Evolutionary conservation across 2,329 filamentous ascomycete genomes (phyloP), one percentile per base, ranked within the genome.

Genomic region (Neonectria punicea): DNA sequence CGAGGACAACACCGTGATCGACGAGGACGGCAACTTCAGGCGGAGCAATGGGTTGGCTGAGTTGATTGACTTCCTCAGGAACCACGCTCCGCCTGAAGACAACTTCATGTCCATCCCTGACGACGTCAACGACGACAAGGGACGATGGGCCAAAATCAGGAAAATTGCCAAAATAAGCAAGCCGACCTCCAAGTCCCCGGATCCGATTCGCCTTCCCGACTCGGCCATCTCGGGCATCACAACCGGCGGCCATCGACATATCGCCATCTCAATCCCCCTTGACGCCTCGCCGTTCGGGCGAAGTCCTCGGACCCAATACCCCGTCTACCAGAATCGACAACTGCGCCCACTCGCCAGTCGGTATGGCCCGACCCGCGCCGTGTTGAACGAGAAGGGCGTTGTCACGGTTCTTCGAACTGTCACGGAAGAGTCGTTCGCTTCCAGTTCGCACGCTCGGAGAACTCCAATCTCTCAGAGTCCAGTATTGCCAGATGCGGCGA

Each of bases 261-360:
- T 90, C 67, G 86, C 87, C 63, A 89, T 89, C 56, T 88, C 87
- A 0, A 88, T 89, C 49, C 87, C 87, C 1, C 64, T 84, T 13
- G 82, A 87, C 67, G 78, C 86, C 62, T 82, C 81, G 5, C 81
- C 85, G 22, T 76, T 84, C 47, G 80, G 78, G 3, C 66, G 70
- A 39, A 69, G 67, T 34, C 72, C 74, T 20, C 72, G 74, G 51
- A 75, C 78, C 7, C 78, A 81, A 61, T 78, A 79, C 59, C 77
- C 78, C 11, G 70, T 79, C 16, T 75, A 74, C 43, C 68, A 71
- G 49, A 61, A 65, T 50, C 61, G 56, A 14, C 49, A 34, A 16
- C 44, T 47, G 18, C 74, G 63, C 50, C 67, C 67, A 22, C 47
- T 66, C 58, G 60, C 69, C 34, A 58, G 70, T 14, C 68, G 69